These are phyloP conservation scores for Kuraishia ogatae DNA, from an alignment of 805 yeast genomes.

Conservation along the genomic window DNA sequence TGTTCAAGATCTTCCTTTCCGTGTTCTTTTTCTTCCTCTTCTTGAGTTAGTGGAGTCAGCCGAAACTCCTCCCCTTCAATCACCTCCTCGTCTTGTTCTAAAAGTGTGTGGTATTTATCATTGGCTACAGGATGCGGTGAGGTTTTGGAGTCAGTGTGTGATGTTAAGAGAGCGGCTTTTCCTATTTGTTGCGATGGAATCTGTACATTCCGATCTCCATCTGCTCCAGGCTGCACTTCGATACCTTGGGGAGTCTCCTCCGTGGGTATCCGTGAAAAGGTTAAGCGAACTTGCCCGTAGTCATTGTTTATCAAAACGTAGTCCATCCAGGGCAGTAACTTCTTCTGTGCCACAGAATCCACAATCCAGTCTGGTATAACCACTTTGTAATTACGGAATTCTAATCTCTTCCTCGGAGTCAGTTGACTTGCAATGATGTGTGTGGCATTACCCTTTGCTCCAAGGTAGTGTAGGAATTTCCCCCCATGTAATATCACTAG, in stretches of 20 bases:
- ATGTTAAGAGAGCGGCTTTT: no score
- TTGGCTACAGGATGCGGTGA: background rate
- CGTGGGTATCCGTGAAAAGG: conserved; percentile 9
- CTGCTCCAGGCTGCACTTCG: background rate
- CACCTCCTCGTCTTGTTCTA: background rate
- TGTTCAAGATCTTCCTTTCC: conserved; percentile 1
- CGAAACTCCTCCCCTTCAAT: background rate
- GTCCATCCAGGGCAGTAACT: conserved; percentile 60
- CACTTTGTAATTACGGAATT: conserved; percentile 62
- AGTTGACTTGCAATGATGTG: conserved; percentile 77
- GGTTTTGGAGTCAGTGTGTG: background rate
- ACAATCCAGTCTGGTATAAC: conserved; percentile 79
- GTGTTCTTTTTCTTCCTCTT: conserved; percentile 4
- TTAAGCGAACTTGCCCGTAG: conserved; percentile 43
- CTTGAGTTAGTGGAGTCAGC: background rate
- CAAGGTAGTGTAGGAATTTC: conserved; percentile 53
- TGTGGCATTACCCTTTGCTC: conserved; percentile 66
- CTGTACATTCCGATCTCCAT: no score
- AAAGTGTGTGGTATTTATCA: background rate
- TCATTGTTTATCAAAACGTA: conserved; percentile 45
- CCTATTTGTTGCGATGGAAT: no score
- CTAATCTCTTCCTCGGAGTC: conserved; percentile 66
- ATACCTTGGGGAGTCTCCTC: conserved; percentile 7
- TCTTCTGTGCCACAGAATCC: conserved; percentile 44
- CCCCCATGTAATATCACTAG: conserved; percentile 79